Conservation (phyloP, 305 asterid genomes). For the Salvia sclarea region DNA sequence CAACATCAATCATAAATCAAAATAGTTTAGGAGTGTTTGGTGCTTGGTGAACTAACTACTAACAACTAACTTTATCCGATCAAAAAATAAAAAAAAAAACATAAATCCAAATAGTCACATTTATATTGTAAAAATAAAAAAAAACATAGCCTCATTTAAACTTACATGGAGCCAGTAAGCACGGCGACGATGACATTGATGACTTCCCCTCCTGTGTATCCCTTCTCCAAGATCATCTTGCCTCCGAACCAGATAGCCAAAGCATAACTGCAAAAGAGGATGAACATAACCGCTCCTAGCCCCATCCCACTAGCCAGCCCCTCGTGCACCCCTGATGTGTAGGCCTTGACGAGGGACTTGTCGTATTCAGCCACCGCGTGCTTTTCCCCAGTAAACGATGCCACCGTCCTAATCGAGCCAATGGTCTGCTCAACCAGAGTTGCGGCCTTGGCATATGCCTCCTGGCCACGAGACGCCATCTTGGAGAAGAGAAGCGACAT, state of each 20-base stretch:
- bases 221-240: conserved; percentile 52
- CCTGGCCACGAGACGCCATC: conserved; percentile 50
- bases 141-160: too few relatives aligned
- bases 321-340: conserved; percentile 47
- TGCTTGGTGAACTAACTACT: too few relatives aligned
- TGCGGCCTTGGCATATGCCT: conserved; percentile 61
- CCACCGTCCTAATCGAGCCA: conserved; percentile 70
- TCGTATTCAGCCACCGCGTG: conserved; percentile 51
- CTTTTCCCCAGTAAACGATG: conserved; percentile 64
- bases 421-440: conserved; percentile 55
- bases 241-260: conserved; percentile 56
- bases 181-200: conserved; percentile 48
- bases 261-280: conserved; percentile 46
- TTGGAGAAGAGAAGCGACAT: conserved; percentile 42
- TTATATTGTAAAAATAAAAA: too few relatives aligned
- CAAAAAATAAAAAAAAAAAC: too few relatives aligned
- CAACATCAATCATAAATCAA: neutral
- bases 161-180: conserved; percentile 56
- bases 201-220: conserved; percentile 61
- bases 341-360: conserved; percentile 52
- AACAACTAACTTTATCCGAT: too few relatives aligned
- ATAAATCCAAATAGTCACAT: too few relatives aligned
- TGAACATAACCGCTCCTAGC: conserved; percentile 41
- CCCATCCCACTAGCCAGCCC: conserved; percentile 60
- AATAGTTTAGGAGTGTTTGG: too few relatives aligned